These are phyloP conservation scores for Symbiotaphrina buchneri DNA, from an alignment of 495 filamentous ascomycete genomes.

Conservation along the genomic window DNA sequence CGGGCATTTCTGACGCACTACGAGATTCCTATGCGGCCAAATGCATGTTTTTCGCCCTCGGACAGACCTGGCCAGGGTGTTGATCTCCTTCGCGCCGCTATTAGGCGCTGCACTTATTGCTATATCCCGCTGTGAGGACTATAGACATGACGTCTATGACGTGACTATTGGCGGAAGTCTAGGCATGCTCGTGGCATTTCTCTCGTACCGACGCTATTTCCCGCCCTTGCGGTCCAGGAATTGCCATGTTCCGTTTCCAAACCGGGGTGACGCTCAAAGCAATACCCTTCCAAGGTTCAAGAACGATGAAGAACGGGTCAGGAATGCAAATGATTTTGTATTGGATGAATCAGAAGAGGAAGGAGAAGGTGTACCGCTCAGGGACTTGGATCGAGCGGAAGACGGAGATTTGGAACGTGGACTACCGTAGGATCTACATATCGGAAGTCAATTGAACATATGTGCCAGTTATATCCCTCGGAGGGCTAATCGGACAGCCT, in stretches of 20 bases:
- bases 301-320: background rate
- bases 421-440: too few relatives aligned
- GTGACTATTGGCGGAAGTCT: slow-evolving; percentile 57
- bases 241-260: slow-evolving; percentile 33
- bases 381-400: background rate
- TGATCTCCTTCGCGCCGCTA: slow-evolving; percentile 42
- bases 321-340: background rate
- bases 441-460: too few relatives aligned
- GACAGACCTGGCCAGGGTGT: slow-evolving; percentile 35
- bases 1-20: background rate
- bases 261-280: slow-evolving; percentile 14
- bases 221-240: slow-evolving; percentile 21
- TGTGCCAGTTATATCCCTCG: too few relatives aligned
- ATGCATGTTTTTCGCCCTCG: slow-evolving; percentile 56
- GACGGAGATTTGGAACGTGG: background rate
- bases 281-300: too few relatives aligned
- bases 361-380: background rate
- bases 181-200: slow-evolving; percentile 52
- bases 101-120: slow-evolving; percentile 72
- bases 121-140: slow-evolving; percentile 80
- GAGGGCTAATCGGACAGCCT: too few relatives aligned
- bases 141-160: slow-evolving; percentile 87
- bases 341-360: background rate
- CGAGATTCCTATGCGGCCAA: slow-evolving; percentile 52
- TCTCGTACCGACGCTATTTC: slow-evolving; percentile 59